phyloP scores from a whole-genome alignment of 495 filamentous ascomycete genomes.

The Thermothielavioides terrestris region DNA sequence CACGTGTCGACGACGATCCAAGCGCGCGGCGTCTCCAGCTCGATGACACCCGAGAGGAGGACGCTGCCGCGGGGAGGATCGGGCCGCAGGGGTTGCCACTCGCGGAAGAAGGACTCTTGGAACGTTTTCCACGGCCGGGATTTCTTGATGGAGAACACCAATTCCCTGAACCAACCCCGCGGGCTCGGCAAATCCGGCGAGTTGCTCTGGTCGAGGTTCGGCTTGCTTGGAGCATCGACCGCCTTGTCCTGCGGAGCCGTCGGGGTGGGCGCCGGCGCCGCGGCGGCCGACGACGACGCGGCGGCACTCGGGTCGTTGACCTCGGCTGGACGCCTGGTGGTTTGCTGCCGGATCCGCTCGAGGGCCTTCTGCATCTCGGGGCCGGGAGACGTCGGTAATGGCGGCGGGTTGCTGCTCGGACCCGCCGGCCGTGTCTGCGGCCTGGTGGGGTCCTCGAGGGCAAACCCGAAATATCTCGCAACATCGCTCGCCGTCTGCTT shows the following conservation, averaged over 20 bases:
- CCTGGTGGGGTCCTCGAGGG: background rate
- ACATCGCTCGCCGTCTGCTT: constrained; percentile 22
- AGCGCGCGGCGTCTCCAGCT: constrained; percentile 49
- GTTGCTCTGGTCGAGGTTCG: constrained; percentile 1
- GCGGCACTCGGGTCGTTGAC: constrained; percentile 13
- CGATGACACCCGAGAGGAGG: constrained; percentile 55
- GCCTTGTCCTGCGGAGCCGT: background rate
- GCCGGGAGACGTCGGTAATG: constrained; percentile 1
- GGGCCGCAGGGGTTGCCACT: constrained; percentile 30
- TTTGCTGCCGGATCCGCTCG: constrained; percentile 22
- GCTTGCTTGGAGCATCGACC: background rate
- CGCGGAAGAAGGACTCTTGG: constrained; percentile 40
- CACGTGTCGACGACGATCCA: constrained; percentile 23
- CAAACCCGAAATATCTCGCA: constrained; percentile 28
- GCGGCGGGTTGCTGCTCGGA: background rate
- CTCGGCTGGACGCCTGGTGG: constrained; percentile 26
- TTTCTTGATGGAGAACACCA: background rate
- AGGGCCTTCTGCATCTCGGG: constrained; percentile 17
- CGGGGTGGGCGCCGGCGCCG: background rate
- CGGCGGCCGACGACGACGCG: constrained; percentile 8
- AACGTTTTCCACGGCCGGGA: constrained; percentile 43
- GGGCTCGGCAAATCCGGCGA: background rate
- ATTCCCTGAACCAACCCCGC: background rate
- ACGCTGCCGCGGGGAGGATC: constrained; percentile 56
- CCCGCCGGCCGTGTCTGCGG: background rate